These are phyloP conservation scores for Wickerhamomyces silvicola DNA, from an alignment of 805 yeast species.

Conservation along the genomic window DNA sequence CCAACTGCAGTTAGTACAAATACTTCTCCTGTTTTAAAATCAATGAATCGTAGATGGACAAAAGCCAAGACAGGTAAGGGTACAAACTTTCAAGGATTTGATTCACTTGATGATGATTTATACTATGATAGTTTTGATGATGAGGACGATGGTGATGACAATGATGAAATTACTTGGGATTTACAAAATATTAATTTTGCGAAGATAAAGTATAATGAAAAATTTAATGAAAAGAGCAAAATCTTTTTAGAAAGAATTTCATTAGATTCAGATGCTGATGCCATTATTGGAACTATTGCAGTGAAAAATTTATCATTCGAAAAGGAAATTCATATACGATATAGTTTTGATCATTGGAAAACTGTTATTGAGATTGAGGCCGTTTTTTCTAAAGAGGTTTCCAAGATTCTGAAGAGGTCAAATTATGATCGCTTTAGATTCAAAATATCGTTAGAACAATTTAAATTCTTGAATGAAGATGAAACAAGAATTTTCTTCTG, in stretches of 20 bases:
- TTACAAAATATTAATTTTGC: conserved; percentile 37
- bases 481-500: conserved; percentile 40
- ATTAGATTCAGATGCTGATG: conserved; percentile 50
- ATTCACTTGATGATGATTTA: conserved; percentile 16
- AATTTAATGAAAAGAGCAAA: conserved; percentile 30
- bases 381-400: conserved; percentile 43
- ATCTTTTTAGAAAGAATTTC: conserved; percentile 60
- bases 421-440: conserved; percentile 69
- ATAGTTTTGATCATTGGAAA: conserved; percentile 74
- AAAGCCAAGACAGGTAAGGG: conserved; percentile 26
- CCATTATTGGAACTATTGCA: conserved; percentile 66
- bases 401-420: conserved; percentile 40
- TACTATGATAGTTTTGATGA: conserved; percentile 21
- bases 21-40: conserved; percentile 46
- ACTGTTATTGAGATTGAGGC: conserved; percentile 68
- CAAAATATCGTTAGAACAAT: conserved; percentile 43
- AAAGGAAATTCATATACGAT: conserved; percentile 63
- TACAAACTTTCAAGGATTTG: conserved; percentile 18
- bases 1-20: conserved; percentile 73
- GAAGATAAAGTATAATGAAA: conserved; percentile 38
- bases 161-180: conserved; percentile 34
- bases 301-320: conserved; percentile 69
- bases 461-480: conserved; percentile 11
- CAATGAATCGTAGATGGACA: conserved; percentile 16
- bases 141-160: conserved; percentile 20